These are phyloP conservation scores for Paecilomyces dactylethromorphus DNA, from an alignment of 2,329 filamentous ascomycete species.

Conservation along the genomic window DNA sequence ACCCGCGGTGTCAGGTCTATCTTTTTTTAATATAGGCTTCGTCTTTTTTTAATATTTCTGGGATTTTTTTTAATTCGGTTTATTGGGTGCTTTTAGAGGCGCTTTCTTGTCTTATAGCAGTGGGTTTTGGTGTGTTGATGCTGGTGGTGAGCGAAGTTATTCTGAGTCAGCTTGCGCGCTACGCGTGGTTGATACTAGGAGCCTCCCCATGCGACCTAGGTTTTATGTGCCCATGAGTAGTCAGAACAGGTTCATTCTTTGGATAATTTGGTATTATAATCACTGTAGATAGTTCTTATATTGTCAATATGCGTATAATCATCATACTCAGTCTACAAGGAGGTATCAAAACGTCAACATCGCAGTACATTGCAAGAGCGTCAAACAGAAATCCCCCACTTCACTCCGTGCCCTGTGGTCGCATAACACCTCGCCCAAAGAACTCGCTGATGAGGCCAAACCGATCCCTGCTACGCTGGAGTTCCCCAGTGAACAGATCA, in stretches of 20 bases:
- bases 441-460: constrained; percentile 92
- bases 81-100: too few species aligned
- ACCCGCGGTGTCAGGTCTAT: too few species aligned
- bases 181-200: not conserved
- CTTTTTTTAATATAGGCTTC: too few species aligned
- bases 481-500: constrained; percentile 77
- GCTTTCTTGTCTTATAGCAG: not conserved
- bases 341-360: constrained; percentile 1
- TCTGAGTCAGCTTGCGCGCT: not conserved
- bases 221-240: not conserved
- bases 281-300: not conserved
- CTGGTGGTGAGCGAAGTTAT: not conserved
- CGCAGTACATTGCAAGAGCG: not conserved
- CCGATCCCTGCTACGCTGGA: constrained; percentile 70
- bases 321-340: not conserved
- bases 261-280: not conserved
- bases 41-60: too few species aligned
- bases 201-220: not conserved
- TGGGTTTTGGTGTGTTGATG: not conserved
- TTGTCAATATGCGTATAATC: not conserved
- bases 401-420: constrained; percentile 27
- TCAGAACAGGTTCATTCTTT: not conserved
- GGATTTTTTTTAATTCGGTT: too few species aligned
- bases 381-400: constrained; percentile 1
- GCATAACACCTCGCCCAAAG: constrained; percentile 92